A percentile compares a stretch with the other conserved stretches of the same genome.
These are phyloP conservation scores for Candida pini DNA, from an alignment of 805 yeast genomes.

Conservation along the genomic window DNA sequence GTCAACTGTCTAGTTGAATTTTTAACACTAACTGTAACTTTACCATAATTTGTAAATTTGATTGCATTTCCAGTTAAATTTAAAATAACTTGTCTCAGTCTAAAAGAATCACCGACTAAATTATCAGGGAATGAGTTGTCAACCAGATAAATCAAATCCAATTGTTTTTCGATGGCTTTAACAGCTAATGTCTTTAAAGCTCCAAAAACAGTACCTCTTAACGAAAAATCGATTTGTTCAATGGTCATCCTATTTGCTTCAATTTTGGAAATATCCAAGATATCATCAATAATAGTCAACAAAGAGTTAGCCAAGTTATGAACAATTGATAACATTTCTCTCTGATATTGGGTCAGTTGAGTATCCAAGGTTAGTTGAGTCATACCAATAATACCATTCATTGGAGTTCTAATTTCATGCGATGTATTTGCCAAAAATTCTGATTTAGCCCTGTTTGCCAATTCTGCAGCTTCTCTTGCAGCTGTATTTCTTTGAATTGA, in stretches of 20 bases:
- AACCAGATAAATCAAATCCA: conserved; percentile 73
- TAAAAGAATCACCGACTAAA: conserved; percentile 82
- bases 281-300: conserved; percentile 83
- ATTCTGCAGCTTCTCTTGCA: conserved; percentile 90
- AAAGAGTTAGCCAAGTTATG: conserved; percentile 83
- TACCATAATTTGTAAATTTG: conserved; percentile 79
- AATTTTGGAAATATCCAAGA: conserved; percentile 85
- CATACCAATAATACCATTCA: conserved; percentile 92
- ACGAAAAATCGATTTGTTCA: conserved; percentile 80
- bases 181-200: conserved; percentile 87
- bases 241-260: conserved; percentile 93
- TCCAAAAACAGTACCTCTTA: conserved; percentile 84
- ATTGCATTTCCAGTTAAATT: conserved; percentile 88
- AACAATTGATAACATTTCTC: conserved; percentile 87
- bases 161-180: conserved; percentile 80
- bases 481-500: conserved; percentile 89
- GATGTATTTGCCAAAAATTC: conserved; percentile 88
- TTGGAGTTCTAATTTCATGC: conserved; percentile 84
- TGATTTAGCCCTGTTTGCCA: conserved; percentile 84
- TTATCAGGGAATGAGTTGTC: conserved; percentile 86
- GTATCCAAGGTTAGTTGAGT: conserved; percentile 86
- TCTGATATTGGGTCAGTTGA: conserved; percentile 82
- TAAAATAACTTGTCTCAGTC: conserved; percentile 80
- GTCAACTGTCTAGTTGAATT: conserved; percentile 36
- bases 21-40: conserved; percentile 69